phyloP scores from a whole-genome alignment of 352 stramenopile species.

The Thalassiosira delicatula region DNA sequence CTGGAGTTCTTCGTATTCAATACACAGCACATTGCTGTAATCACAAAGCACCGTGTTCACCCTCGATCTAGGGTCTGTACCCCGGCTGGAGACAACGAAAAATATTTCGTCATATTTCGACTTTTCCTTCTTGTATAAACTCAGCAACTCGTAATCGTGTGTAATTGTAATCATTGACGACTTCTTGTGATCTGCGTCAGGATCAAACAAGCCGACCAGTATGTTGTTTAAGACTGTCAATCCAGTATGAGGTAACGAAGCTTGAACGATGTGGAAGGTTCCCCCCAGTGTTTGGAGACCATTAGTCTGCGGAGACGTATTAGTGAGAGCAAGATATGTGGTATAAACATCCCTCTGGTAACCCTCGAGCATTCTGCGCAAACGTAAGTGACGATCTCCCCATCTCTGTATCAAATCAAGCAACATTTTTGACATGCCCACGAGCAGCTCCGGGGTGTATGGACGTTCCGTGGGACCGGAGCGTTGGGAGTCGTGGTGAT shows the following conservation, averaged over 20 bases:
- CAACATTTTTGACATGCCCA: conserved; percentile 60
- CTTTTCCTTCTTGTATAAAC: conserved; percentile 55
- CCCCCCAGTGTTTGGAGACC: neutral
- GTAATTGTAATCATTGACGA: conserved; percentile 48
- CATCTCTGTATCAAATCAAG: conserved; percentile 56
- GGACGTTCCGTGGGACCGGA: conserved; percentile 53
- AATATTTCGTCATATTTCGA: conserved; percentile 60
- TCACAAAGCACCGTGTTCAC: conserved; percentile 34
- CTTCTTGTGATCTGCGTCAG: conserved; percentile 42
- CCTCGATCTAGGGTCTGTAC: conserved; percentile 14
- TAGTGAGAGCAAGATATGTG: conserved; percentile 18
- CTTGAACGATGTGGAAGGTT: conserved; percentile 54
- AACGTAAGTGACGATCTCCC: conserved; percentile 39
- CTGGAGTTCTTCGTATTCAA: conserved; percentile 49
- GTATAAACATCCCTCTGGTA: conserved; percentile 51
- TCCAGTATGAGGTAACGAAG: conserved; percentile 23
- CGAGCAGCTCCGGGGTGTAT: conserved; percentile 54
- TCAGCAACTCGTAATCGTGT: conserved; percentile 40
- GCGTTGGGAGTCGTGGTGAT: conserved; percentile 57
- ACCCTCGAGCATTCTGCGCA: conserved; percentile 43
- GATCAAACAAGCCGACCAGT: conserved; percentile 44
- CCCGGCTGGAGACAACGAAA: conserved; percentile 47
- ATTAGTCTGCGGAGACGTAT: conserved; percentile 6
- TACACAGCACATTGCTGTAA: conserved; percentile 55
- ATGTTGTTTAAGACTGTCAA: conserved; percentile 40